A percentile compares a stretch with the other conserved stretches of the same genome.
These are phyloP conservation scores for Quercus tomentella DNA, from an alignment of 331 rosid genomes.

Conservation along the genomic window DNA sequence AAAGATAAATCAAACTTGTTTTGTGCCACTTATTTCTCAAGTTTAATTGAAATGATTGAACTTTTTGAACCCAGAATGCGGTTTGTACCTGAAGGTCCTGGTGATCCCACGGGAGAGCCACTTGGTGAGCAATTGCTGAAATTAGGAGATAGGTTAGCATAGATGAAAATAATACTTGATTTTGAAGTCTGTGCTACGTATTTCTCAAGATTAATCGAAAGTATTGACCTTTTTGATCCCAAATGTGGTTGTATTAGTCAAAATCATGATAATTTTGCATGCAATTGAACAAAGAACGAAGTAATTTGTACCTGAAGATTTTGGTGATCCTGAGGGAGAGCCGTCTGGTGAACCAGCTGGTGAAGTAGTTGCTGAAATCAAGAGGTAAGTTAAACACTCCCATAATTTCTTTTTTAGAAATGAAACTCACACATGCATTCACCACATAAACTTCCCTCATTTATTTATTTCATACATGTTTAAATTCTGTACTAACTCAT, in stretches of 20 bases:
- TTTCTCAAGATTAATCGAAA: too few species aligned
- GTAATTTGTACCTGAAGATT: slow-evolving; percentile 45
- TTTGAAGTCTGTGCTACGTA: too few species aligned
- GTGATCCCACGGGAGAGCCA: too few species aligned
- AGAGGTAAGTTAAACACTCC: neutral
- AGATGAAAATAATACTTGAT: too few species aligned
- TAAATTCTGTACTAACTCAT: too few species aligned
- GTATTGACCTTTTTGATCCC: too few species aligned
- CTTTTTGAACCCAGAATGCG: neutral
- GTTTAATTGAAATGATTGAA: neutral
- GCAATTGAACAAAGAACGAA: too few species aligned
- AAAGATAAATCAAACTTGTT: neutral
- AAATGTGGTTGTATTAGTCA: too few species aligned
- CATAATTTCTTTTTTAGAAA: neutral
- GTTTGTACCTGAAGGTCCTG: neutral
- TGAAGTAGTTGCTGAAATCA: neutral
- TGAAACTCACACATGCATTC: neutral
- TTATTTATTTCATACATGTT: too few species aligned
- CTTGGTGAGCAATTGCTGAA: neutral
- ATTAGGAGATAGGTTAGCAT: too few species aligned
- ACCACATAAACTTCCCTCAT: too few species aligned
- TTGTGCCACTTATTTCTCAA: neutral
- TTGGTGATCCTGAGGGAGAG: slow-evolving; percentile 57
- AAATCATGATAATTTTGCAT: too few species aligned
- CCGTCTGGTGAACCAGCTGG: slow-evolving; percentile 50